phyloP scores from a whole-genome alignment of 805 yeast genomes.

The Candida ascalaphidarum region DNA sequence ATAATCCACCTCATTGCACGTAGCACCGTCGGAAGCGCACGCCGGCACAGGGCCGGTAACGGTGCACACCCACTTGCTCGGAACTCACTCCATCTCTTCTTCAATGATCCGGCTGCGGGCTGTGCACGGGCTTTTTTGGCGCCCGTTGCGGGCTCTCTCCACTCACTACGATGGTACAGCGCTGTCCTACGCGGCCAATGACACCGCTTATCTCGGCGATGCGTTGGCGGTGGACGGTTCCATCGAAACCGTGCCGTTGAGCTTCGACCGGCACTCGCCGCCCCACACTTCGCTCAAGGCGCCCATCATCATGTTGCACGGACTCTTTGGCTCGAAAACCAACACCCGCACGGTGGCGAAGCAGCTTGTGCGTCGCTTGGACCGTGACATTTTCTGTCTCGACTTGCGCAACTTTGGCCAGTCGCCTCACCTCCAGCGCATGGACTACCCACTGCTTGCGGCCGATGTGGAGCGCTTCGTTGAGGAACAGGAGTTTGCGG shows the following conservation, averaged over 20 bases:
- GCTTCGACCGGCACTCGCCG: constrained; percentile 41
- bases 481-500: constrained; percentile 24
- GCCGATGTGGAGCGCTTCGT: constrained; percentile 79
- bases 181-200: too few species aligned
- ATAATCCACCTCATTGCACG: too few species aligned
- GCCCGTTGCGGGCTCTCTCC: too few species aligned
- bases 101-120: too few species aligned
- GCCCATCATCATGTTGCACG: constrained; percentile 79
- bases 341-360: constrained; percentile 78
- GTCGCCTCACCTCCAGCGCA: constrained; percentile 69
- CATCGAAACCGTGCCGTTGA: constrained; percentile 46
- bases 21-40: too few species aligned
- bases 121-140: too few species aligned
- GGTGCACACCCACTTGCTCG: too few species aligned
- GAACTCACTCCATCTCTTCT: too few species aligned
- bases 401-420: constrained; percentile 90
- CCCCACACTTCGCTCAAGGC: constrained; percentile 21
- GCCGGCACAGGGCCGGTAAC: too few species aligned
- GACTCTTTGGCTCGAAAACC: constrained; percentile 77
- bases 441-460: constrained; percentile 75
- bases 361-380: constrained; percentile 36
- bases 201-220: constrained; percentile 18
- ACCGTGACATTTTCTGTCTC: constrained; percentile 55
- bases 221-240: constrained; percentile 18
- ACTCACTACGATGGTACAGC: too few species aligned